A percentile compares a stretch with the other conserved stretches of the same genome.
Evolutionary conservation across 129 eudicot genomes (phyloP).

Genomic region (Flaveria brownii): DNA sequence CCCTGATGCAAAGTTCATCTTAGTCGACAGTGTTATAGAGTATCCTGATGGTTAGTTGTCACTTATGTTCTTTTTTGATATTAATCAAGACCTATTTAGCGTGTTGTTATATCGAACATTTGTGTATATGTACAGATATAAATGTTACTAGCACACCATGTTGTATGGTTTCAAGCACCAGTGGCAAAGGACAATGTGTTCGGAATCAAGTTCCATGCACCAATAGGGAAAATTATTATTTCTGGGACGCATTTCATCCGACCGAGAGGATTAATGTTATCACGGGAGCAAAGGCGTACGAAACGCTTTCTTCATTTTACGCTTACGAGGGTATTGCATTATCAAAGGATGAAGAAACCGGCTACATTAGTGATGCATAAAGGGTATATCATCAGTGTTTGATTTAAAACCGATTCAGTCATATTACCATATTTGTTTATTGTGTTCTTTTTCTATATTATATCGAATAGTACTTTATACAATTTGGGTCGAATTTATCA

Average conservation of each 20-base stretch:
- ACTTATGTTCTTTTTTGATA: background rate
- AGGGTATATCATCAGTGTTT: background rate
- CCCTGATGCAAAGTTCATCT: slow-evolving; percentile 38
- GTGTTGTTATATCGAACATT: background rate
- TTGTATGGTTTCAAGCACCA: slow-evolving; percentile 16
- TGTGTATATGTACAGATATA: slow-evolving; percentile 19
- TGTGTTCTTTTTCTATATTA: background rate
- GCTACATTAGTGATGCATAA: slow-evolving; percentile 9
- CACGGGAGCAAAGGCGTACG: slow-evolving; percentile 27
- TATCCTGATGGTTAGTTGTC: slow-evolving; percentile 25
- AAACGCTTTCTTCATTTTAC: slow-evolving; percentile 18
- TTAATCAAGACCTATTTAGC: background rate
- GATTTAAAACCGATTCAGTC: background rate
- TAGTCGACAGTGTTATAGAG: slow-evolving; percentile 5
- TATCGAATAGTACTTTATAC: background rate
- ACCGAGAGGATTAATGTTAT: slow-evolving; percentile 27
- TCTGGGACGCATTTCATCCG: slow-evolving; percentile 36
- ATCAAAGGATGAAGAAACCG: background rate
- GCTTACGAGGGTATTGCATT: background rate
- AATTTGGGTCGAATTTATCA: background rate
- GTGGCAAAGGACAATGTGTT: slow-evolving; percentile 27
- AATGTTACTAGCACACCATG: slow-evolving; percentile 36
- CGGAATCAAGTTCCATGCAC: slow-evolving; percentile 28
- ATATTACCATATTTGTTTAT: background rate
- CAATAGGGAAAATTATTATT: slow-evolving; percentile 31